A percentile compares a stretch with the other conserved stretches of the same genome.
Evolutionary conservation across 2,329 filamentous ascomycete genomes (phyloP).

Genomic region (Akanthomyces uredinophilus): DNA sequence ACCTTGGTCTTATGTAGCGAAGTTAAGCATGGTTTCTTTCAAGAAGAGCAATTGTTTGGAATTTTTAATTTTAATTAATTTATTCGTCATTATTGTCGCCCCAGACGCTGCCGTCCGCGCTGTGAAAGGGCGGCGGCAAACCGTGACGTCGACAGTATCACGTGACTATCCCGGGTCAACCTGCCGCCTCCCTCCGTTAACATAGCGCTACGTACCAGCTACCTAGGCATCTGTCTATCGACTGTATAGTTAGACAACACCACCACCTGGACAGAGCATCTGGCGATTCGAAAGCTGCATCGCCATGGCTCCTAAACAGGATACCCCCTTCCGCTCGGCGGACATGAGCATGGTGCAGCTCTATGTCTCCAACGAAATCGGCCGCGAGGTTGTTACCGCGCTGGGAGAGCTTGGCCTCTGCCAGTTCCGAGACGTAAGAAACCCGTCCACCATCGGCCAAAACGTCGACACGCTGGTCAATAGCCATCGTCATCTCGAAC

Average conservation of each 20-base stretch:
- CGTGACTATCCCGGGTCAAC: constrained; percentile 6
- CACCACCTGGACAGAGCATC: constrained; percentile 24
- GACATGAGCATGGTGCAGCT: constrained; percentile 99
- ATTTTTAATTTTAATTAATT: no score
- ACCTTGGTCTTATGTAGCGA: no score
- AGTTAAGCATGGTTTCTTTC: no score
- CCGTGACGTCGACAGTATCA: constrained; percentile 6
- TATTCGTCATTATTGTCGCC: no score
- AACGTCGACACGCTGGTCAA: neutral
- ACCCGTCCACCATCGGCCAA: neutral
- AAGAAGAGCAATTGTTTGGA: no score
- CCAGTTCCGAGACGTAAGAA: constrained; percentile 90
- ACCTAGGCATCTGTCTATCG: constrained; percentile 8
- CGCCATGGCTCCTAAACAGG: constrained; percentile 62
- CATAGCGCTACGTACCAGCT: constrained; percentile 14
- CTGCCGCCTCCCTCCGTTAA: neutral
- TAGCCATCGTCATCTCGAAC: constrained; percentile 14
- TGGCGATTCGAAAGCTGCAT: constrained; percentile 25
- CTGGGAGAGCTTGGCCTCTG: constrained; percentile 93
- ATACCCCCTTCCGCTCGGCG: constrained; percentile 99
- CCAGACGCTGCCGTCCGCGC: neutral
- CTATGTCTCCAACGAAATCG: constrained; percentile 98
- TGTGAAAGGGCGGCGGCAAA: neutral
- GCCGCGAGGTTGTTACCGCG: constrained; percentile 93
- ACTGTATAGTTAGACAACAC: constrained; percentile 19